Evolutionary conservation across 2,329 filamentous ascomycete species (phyloP).

Genomic region (Talaromyces amestolkiae): DNA sequence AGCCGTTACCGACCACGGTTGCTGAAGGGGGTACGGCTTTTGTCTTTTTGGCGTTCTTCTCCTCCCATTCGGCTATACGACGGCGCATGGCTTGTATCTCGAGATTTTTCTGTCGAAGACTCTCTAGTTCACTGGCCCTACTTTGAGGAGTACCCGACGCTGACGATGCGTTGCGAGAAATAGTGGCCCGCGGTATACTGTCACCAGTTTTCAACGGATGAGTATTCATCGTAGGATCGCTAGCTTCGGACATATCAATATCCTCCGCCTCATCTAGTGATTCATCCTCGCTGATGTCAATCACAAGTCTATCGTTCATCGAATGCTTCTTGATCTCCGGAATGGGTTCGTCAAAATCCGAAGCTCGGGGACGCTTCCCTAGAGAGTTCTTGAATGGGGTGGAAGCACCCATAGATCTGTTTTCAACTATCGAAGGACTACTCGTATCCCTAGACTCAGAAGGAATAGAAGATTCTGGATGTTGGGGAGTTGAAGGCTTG

Average conservation of each 20-base stretch:
- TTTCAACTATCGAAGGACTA: constrained; percentile 9
- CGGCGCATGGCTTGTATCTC: constrained; percentile 49
- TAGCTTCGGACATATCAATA: constrained; percentile 29
- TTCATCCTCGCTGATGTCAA: constrained; percentile 79
- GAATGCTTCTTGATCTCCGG: constrained; percentile 59
- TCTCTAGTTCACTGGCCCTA: constrained; percentile 39
- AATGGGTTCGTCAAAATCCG: constrained; percentile 65
- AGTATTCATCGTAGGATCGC: constrained; percentile 17
- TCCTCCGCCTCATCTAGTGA: constrained; percentile 36
- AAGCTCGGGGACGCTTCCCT: constrained; percentile 63
- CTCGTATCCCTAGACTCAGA: constrained; percentile 22
- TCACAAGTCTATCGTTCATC: constrained; percentile 64
- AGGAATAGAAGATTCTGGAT: constrained; percentile 51
- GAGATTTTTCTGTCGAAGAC: constrained; percentile 48
- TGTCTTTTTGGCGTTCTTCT: constrained; percentile 35
- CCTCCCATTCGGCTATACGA: constrained; percentile 49
- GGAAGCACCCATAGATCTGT: not conserved
- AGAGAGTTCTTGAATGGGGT: constrained; percentile 26
- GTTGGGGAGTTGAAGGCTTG: constrained; percentile 31
- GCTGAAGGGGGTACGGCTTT: constrained; percentile 38
- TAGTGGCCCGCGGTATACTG: not conserved
- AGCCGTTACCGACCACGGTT: not conserved
- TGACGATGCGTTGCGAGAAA: constrained; percentile 23
- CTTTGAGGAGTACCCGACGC: constrained; percentile 38
- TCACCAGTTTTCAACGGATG: not conserved